Evolutionary conservation across 257 asterid genomes (phyloP).

Genomic region (Cynanchum wilfordii): DNA sequence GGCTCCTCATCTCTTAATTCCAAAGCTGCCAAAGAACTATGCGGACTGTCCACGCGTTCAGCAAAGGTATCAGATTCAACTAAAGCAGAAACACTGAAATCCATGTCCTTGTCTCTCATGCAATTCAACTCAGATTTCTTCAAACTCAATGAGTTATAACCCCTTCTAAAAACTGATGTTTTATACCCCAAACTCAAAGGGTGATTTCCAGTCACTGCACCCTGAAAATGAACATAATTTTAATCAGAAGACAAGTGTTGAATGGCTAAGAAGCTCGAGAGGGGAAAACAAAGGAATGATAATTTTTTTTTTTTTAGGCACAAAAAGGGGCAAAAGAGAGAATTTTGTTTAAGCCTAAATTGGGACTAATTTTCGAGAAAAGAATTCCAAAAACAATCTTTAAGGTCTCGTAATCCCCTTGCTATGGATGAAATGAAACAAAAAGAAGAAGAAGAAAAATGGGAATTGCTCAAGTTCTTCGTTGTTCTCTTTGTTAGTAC

Average conservation of each 20-base stretch:
- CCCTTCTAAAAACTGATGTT: slow-evolving; percentile 19
- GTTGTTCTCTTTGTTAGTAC: background rate
- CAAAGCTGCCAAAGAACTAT: slow-evolving; percentile 28
- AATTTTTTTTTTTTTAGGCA: no score
- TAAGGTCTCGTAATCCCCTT: background rate
- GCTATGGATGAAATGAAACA: background rate
- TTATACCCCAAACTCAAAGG: slow-evolving; percentile 35
- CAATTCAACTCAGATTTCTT: slow-evolving; percentile 42
- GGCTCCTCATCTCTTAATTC: slow-evolving; percentile 34
- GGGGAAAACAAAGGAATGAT: no score
- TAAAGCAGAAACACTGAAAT: slow-evolving; percentile 46
- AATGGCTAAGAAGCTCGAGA: background rate
- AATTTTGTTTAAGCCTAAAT: background rate
- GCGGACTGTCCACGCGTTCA: slow-evolving; percentile 43
- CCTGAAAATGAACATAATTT: slow-evolving; percentile 35
- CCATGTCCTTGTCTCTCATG: slow-evolving; percentile 53
- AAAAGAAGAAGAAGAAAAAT: background rate
- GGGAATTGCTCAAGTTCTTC: background rate
- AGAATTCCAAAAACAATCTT: background rate
- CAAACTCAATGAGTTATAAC: slow-evolving; percentile 19
- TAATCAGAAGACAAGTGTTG: background rate
- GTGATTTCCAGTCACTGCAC: slow-evolving; percentile 22
- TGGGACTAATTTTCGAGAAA: slow-evolving; percentile 4
- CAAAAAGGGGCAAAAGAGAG: background rate
- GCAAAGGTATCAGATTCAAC: slow-evolving; percentile 27